Conservation (phyloP, 2,329 filamentous ascomycete species). For the Chaetoscypha palmicola region DNA sequence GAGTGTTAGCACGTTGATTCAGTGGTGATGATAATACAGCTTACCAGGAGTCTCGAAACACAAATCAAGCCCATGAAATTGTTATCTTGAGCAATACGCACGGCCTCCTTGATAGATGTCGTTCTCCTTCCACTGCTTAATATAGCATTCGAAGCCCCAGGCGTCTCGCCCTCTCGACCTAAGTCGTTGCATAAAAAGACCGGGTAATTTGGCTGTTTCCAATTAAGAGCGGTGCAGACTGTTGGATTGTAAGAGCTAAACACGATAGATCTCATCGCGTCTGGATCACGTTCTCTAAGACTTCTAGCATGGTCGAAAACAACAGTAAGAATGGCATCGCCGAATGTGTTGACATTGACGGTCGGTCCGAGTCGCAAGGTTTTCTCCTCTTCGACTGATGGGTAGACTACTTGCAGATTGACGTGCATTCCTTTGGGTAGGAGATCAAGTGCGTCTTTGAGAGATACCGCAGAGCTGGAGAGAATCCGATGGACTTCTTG, state of each 20-base stretch:
- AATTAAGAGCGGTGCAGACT: conserved; percentile 90
- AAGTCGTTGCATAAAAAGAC: conserved; percentile 94
- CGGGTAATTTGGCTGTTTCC: conserved; percentile 98
- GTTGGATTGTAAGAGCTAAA: conserved; percentile 90
- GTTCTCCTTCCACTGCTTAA: conserved; percentile 60
- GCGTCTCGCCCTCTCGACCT: conserved; percentile 48
- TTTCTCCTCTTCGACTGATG: conserved; percentile 66
- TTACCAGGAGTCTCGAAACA: conserved; percentile 75
- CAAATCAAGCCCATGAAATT: conserved; percentile 98
- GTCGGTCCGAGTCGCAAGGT: conserved; percentile 63
- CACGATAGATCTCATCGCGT: conserved; percentile 76
- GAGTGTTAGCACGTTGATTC: conserved; percentile 25
- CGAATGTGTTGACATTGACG: conserved; percentile 77
- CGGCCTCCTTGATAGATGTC: conserved; percentile 89
- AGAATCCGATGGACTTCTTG: conserved; percentile 65
- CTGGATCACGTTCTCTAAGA: conserved; percentile 57
- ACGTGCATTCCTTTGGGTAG: conserved; percentile 77
- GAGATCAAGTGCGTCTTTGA: conserved; percentile 67
- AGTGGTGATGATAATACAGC: too few relatives aligned
- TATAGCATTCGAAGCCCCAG: conserved; percentile 15
- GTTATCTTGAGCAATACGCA: conserved; percentile 86
- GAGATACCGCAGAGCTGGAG: conserved; percentile 68
- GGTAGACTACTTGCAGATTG: conserved; percentile 88
- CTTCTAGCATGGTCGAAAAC: conserved; percentile 87
- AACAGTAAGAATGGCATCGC: conserved; percentile 72